Base-by-base conservation (phyloP, 2,329 filamentous ascomycete species). In the Trichophyton mentagrophytes region DNA sequence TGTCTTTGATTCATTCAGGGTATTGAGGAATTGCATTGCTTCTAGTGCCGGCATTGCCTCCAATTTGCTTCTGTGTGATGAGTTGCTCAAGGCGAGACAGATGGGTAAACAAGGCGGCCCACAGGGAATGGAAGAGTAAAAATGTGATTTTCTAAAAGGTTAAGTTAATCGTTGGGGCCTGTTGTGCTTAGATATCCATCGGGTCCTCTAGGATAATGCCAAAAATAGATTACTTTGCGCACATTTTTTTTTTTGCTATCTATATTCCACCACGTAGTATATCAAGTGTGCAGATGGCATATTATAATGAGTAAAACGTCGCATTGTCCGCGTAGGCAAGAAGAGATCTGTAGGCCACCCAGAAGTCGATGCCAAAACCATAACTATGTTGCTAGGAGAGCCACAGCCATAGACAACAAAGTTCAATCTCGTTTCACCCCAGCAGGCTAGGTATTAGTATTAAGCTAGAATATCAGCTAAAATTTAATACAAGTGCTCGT, bases 41-140 rank as follows among this genome's bases (percentile, higher is more conserved):
- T 96, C 91, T 38, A 93, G 90, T 74, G 88, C 92, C 27, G 90
- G 93, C 65, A 99, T 99, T 70, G 92, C 93, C 4, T 92, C 89
- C 8, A 99, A 99, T 77, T 79, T 99, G 65, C 79, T 99, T 66
- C 82, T 99, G 57, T 99, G 93, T 70, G 93, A 99, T 70, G 93
- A 99, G 80, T 82, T 99, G 79, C 80, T 99, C 69, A 99, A 99
- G 82, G 93, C 93, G 64, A 83, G 93, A 73, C 92, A 99, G 79
- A 99, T 99, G 93, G 87, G 74, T 60, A 73, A 71, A 65, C 68
- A 71, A 58, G 69, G 73, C 60, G 75, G 71, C 49, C 76, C 76
- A 61, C 74, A 70, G 60, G 73, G 72, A 58, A 73, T 72, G 71
- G 74, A 75, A 42, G 72, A 75, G 68, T 73, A 72, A 72, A 72